Conservation (phyloP, 805 yeast genomes). For the Metschnikowia matae region DNA sequence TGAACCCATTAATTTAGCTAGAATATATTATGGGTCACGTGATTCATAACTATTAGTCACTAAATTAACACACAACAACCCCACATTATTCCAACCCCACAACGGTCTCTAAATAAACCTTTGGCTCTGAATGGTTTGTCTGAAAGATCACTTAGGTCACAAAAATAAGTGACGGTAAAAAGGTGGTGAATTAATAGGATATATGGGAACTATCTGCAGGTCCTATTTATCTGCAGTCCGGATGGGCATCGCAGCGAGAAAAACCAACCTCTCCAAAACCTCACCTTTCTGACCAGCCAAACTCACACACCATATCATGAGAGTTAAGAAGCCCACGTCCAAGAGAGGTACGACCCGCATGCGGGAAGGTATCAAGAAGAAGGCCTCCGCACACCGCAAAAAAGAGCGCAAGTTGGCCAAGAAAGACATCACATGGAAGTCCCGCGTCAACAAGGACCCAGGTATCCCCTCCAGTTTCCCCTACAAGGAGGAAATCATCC, state of each 20-base stretch:
- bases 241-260: slow-evolving; percentile 15
- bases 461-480: slow-evolving; percentile 96
- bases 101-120: too few relatives aligned
- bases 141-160: too few relatives aligned
- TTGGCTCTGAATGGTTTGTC: too few relatives aligned
- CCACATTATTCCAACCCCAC: too few relatives aligned
- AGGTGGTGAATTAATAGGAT: too few relatives aligned
- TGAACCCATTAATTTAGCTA: too few relatives aligned
- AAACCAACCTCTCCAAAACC: not conserved
- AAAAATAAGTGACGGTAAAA: too few relatives aligned
- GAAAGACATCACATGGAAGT: slow-evolving; percentile 92
- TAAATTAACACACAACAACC: too few relatives aligned
- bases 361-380: slow-evolving; percentile 95
- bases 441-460: slow-evolving; percentile 77
- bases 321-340: slow-evolving; percentile 63
- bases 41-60: too few relatives aligned
- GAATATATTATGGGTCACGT: too few relatives aligned
- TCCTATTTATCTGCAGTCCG: not conserved
- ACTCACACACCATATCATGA: slow-evolving; percentile 24
- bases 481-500: slow-evolving; percentile 77
- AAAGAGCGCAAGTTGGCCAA: slow-evolving; percentile 79
- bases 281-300: not conserved
- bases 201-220: not conserved
- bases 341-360: slow-evolving; percentile 89
- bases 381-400: slow-evolving; percentile 86